Conservation (phyloP, 1,284 basidiomycete species). For the Leucoagaricus sp. region DNA sequence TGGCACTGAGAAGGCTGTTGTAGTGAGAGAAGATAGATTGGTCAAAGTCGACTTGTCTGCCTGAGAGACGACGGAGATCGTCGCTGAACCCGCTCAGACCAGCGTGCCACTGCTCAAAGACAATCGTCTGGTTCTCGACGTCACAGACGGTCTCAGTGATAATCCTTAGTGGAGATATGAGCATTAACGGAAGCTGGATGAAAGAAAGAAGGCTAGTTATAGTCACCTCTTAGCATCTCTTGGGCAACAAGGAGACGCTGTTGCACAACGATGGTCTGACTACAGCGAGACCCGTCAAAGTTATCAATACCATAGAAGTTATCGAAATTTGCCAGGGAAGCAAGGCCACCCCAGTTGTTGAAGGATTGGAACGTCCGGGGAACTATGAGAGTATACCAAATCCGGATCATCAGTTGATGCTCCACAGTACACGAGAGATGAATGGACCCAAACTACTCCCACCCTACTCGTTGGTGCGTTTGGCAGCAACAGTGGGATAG, state of each 20-base stretch:
- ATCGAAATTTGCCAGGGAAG: conserved; percentile 38
- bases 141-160: conserved; percentile 41
- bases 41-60: conserved; percentile 38
- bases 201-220: background rate
- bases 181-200: too few species aligned
- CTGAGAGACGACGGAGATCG: conserved; percentile 37
- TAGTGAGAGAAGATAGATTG: conserved; percentile 32
- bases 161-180: conserved; percentile 28
- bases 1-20: conserved; percentile 28
- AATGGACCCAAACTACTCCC: background rate
- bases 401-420: too few species aligned
- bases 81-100: conserved; percentile 35
- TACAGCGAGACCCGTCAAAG: conserved; percentile 37
- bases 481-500: conserved; percentile 22
- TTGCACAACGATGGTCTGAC: conserved; percentile 36
- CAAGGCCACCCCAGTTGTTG: conserved; percentile 37
- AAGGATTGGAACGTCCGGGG: conserved; percentile 28
- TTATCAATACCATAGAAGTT: conserved; percentile 42
- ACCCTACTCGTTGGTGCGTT: conserved; percentile 16
- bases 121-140: conserved; percentile 39
- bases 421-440: too few species aligned
- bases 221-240: conserved; percentile 41
- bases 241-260: conserved; percentile 42
- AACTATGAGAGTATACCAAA: conserved; percentile 5
- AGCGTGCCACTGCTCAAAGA: conserved; percentile 37